Conservation (phyloP, 768 basidiomycete genomes). For the Cyclocybe cylindracea region DNA sequence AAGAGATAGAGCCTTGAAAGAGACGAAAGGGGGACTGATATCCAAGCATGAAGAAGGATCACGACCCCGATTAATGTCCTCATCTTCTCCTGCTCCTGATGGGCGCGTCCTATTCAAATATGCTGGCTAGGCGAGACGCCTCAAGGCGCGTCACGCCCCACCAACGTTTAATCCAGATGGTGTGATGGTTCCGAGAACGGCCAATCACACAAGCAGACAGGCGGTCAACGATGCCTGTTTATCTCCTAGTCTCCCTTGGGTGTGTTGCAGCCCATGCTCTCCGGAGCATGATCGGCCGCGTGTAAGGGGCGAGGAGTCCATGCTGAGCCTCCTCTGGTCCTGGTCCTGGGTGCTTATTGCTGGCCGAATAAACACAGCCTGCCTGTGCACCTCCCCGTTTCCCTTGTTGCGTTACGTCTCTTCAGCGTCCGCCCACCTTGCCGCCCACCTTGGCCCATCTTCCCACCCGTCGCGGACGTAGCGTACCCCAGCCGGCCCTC, state of each 20-base stretch:
- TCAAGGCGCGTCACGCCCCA: slow-evolving; percentile 17
- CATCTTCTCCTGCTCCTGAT: background rate
- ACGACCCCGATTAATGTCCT: background rate
- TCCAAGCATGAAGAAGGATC: background rate
- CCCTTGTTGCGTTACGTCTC: too few species aligned
- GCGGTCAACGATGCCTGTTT: slow-evolving; percentile 1
- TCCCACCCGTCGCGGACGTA: too few species aligned
- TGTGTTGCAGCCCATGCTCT: background rate
- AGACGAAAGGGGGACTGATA: background rate
- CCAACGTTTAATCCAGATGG: slow-evolving; percentile 9
- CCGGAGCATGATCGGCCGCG: background rate
- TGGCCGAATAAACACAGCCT: too few species aligned
- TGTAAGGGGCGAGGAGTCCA: slow-evolving; percentile 3
- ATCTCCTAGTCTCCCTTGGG: slow-evolving; percentile 5
- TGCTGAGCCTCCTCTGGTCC: background rate
- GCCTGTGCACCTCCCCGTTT: too few species aligned
- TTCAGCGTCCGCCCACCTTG: too few species aligned
- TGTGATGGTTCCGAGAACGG: slow-evolving; percentile 13
- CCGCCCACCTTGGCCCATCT: too few species aligned
- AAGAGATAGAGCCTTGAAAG: too few species aligned
- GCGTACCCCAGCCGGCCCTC: too few species aligned
- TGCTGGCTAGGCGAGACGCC: slow-evolving; percentile 1
- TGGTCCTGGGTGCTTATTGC: background rate
- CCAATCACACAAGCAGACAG: slow-evolving; percentile 4
- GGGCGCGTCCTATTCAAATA: slow-evolving; percentile 3